Evolutionary conservation across 2,329 filamentous ascomycete genomes (phyloP).

Genomic region (Cordyceps javanica): DNA sequence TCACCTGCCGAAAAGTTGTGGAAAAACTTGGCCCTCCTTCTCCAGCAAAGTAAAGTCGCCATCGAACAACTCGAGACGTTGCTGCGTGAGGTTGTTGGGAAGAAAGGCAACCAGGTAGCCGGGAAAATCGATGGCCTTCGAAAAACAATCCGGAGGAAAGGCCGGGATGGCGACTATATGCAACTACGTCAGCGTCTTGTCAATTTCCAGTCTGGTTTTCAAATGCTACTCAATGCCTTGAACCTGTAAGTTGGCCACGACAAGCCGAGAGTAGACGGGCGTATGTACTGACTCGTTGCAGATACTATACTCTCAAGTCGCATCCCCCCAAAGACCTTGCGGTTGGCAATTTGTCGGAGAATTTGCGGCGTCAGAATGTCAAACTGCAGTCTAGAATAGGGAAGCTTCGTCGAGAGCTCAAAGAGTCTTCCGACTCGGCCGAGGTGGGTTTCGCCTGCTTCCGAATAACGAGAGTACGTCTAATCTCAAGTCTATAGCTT

Average conservation of each 20-base stretch:
- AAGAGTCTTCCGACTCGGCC: background rate
- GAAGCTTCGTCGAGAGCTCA: background rate
- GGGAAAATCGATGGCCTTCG: conserved; percentile 1
- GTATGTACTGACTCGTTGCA: background rate
- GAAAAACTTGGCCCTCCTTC: background rate
- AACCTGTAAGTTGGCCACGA: background rate
- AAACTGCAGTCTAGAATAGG: background rate
- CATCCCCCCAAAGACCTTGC: background rate
- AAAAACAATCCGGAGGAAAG: background rate
- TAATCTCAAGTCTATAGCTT: background rate
- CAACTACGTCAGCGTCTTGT: conserved; percentile 1
- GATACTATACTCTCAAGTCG: background rate
- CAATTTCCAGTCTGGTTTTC: background rate
- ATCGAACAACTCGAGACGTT: background rate
- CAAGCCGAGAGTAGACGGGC: too few relatives aligned
- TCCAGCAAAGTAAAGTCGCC: background rate
- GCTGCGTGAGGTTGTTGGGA: background rate
- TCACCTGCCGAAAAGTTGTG: background rate
- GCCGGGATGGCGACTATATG: background rate
- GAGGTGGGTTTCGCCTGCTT: background rate
- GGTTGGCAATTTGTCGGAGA: background rate
- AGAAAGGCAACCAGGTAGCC: background rate
- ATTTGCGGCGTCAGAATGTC: background rate
- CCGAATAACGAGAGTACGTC: background rate
- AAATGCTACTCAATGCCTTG: background rate